These are phyloP conservation scores for Paecilomyces niveus DNA, from an alignment of 2,329 filamentous ascomycete species.

Conservation along the genomic window DNA sequence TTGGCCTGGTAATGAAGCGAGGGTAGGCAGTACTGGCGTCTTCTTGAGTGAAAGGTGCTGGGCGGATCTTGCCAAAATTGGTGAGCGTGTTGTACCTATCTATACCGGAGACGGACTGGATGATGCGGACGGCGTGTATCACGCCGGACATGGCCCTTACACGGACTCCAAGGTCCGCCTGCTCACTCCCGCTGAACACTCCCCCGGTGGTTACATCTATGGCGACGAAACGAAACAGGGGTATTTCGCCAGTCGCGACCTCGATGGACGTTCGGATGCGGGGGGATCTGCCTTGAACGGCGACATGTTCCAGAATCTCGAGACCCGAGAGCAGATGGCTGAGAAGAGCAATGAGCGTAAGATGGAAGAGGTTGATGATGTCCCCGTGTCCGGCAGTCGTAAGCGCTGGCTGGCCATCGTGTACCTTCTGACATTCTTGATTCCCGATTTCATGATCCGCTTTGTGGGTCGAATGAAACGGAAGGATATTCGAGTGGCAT, in stretches of 20 bases:
- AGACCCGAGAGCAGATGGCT: constrained; percentile 88
- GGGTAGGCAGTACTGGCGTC: constrained; percentile 83
- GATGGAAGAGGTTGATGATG: constrained; percentile 83
- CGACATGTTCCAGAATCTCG: constrained; percentile 97
- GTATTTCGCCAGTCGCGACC: constrained; percentile 74
- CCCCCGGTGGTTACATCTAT: constrained; percentile 58
- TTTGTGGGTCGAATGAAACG: constrained; percentile 76
- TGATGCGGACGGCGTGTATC: constrained; percentile 52
- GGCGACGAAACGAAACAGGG: constrained; percentile 67
- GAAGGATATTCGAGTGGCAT: constrained; percentile 85
- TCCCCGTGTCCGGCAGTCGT: constrained; percentile 66
- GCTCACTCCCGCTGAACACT: constrained; percentile 39
- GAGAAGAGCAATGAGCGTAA: constrained; percentile 90
- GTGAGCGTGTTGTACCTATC: constrained; percentile 52
- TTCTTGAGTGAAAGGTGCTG: constrained; percentile 95
- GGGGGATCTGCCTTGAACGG: constrained; percentile 87
- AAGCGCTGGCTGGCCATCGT: constrained; percentile 88
- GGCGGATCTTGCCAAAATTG: constrained; percentile 76
- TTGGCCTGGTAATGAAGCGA: constrained; percentile 88
- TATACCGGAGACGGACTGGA: constrained; percentile 53
- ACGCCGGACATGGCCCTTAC: constrained; percentile 35
- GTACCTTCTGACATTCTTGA: constrained; percentile 74
- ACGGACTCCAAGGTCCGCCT: constrained; percentile 51
- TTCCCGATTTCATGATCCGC: constrained; percentile 77
- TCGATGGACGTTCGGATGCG: constrained; percentile 83